Conservation (phyloP, 176 grass and related monocot species). For the Rhynchospora tenuis region DNA sequence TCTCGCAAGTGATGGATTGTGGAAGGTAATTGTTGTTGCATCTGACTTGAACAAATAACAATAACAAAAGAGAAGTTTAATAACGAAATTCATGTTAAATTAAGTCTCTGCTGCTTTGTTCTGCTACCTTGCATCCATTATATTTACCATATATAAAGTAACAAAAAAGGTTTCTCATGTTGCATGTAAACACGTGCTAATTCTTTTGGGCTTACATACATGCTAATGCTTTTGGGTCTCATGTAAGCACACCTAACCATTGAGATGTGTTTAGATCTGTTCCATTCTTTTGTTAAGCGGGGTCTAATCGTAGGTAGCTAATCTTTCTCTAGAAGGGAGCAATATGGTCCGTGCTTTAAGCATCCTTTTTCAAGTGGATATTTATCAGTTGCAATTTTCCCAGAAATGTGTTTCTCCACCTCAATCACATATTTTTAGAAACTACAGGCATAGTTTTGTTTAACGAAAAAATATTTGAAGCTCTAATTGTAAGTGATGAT, state of each 20-base stretch:
- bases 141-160: neutral
- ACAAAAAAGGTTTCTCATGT: neutral
- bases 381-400: neutral
- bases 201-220: neutral
- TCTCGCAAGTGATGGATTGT: slow-evolving; percentile 95
- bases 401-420: neutral
- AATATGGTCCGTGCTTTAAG: neutral
- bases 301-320: neutral
- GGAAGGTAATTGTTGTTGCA: slow-evolving; percentile 60
- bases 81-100: neutral
- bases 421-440: neutral
- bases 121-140: neutral
- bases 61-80: neutral
- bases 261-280: neutral
- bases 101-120: neutral
- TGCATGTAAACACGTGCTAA: neutral
- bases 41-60: neutral
- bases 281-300: neutral
- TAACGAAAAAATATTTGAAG: neutral
- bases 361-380: neutral
- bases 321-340: neutral
- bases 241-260: neutral
- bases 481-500: neutral
- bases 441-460: neutral
- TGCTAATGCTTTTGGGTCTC: neutral